These are phyloP conservation scores for Perkinsela sp. DNA, from an alignment of 208 protist species.

Conservation along the genomic window DNA sequence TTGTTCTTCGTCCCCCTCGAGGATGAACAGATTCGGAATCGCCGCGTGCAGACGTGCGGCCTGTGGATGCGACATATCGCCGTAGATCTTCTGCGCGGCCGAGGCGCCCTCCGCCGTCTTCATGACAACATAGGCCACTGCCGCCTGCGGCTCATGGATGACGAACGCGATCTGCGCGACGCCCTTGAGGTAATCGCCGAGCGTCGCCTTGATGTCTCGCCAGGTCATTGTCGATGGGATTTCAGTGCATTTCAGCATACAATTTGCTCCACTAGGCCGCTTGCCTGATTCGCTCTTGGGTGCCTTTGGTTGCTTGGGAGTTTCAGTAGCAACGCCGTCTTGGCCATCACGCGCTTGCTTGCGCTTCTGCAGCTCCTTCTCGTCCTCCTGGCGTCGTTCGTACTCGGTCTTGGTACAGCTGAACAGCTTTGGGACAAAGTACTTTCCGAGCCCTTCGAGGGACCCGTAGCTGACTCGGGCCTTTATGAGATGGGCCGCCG, in stretches of 20 bases:
- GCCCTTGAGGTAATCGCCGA: not conserved
- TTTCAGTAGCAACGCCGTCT: too few species aligned
- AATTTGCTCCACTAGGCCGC: not conserved
- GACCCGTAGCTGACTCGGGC: not conserved
- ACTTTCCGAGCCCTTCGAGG: not conserved
- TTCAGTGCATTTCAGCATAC: not conserved
- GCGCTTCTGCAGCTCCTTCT: not conserved
- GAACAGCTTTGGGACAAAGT: not conserved
- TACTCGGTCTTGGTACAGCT: not conserved
- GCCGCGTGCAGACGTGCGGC: not conserved
- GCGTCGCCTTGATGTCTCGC: not conserved
- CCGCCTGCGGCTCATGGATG: not conserved
- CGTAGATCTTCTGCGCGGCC: not conserved
- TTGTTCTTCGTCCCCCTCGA: not conserved
- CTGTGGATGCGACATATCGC: not conserved
- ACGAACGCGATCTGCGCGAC: not conserved
- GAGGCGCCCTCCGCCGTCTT: not conserved
- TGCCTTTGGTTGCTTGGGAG: not conserved
- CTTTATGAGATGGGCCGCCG: not conserved
- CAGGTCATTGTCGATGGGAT: not conserved
- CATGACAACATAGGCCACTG: not conserved
- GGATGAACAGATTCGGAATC: not conserved
- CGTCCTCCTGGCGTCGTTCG: not conserved
- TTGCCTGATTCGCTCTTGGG: not conserved
- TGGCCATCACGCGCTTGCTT: not conserved